phyloP scores from a whole-genome alignment of 1,284 basidiomycete species.

The Sporisorium exsertum region DNA sequence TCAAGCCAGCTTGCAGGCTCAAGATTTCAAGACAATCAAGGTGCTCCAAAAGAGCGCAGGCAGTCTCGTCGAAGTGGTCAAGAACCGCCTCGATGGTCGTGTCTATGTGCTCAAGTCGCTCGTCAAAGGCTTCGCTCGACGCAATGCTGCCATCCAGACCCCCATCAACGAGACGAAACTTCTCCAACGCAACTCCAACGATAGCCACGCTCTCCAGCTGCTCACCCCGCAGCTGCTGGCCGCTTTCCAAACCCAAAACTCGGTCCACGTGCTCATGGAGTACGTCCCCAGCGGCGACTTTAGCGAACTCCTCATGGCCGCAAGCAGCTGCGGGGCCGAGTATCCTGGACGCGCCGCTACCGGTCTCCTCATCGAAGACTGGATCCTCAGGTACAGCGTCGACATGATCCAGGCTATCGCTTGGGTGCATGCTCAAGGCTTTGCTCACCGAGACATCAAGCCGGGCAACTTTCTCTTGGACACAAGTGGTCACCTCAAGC shows the following conservation, averaged over 20 bases:
- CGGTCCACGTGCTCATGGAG: conserved; percentile 67
- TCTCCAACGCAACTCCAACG: conserved; percentile 32
- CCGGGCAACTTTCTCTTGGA: conserved; percentile 67
- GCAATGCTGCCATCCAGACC: conserved; percentile 59
- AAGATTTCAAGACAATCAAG: conserved; percentile 59
- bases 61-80: conserved; percentile 64
- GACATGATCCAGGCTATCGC: conserved; percentile 67
- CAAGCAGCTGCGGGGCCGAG: conserved; percentile 45
- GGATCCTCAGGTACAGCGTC: conserved; percentile 58
- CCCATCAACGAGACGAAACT: conserved; percentile 60
- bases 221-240: conserved; percentile 61
- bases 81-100: conserved; percentile 60
- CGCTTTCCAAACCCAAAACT: conserved; percentile 61
- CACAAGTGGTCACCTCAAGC: conserved; percentile 62
- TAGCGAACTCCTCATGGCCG: conserved; percentile 62
- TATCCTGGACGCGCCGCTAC: conserved; percentile 56
- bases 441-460: conserved; percentile 67
- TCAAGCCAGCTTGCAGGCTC: conserved; percentile 36
- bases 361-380: conserved; percentile 59
- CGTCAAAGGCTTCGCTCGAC: conserved; percentile 62
- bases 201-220: conserved; percentile 7
- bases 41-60: conserved; percentile 60
- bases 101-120: conserved; percentile 67
- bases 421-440: conserved; percentile 63
- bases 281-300: conserved; percentile 67